Evolutionary conservation across 148 eudicot species (phyloP), one percentile per base, ranked within the genome.

Genomic region (Nepenthes mirabilis): DNA sequence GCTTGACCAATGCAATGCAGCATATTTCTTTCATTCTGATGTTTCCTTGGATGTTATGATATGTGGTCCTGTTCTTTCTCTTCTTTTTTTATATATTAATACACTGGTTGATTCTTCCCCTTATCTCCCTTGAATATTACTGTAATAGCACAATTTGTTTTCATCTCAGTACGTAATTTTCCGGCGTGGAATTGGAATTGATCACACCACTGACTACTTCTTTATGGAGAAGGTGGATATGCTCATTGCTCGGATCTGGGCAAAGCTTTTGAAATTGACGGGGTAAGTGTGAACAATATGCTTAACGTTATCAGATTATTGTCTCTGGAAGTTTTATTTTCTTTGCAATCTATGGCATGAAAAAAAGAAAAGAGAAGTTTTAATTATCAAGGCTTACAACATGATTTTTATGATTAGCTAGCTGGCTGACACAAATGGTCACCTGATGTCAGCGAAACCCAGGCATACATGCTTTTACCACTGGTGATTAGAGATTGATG

Each of bases 121-220:
- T 50, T 11, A 23, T 23, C 23, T 23, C 23, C 23, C 23, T 3
- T 50, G 53, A 50, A 12, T 14, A 50, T 23, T 23, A 23, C 8
- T 33, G 6, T 8, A 62, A 33, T 54, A 14, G 37, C 56, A 5
- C 51, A 35, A n/a, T n/a, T 51, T 2, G 5, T 13, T 47, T 2
- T 3, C 47, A 14, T 5, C 68, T 56, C 67, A 88, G 98, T 88
- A 88, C 54, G 68, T 93, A 35, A 93, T 93, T 74, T 88, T 93
- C 55, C 83, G 99, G 6, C 96, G 96, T 65, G 99, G 99, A 73
- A 86, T 86, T 79, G 99, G 99, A 64, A 78, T 88, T 71, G 99
- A 93, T 71, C 78, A 70, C 59, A 93, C 99, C 14, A 82, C 81
- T 53, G 89, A 84, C 66, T 88, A 65, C 80, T 93, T 93, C 75